A percentile compares a stretch with the other conserved stretches of the same genome.
Conservation (phyloP, 805 yeast species). For the Sugiyamaella valdiviana region DNA sequence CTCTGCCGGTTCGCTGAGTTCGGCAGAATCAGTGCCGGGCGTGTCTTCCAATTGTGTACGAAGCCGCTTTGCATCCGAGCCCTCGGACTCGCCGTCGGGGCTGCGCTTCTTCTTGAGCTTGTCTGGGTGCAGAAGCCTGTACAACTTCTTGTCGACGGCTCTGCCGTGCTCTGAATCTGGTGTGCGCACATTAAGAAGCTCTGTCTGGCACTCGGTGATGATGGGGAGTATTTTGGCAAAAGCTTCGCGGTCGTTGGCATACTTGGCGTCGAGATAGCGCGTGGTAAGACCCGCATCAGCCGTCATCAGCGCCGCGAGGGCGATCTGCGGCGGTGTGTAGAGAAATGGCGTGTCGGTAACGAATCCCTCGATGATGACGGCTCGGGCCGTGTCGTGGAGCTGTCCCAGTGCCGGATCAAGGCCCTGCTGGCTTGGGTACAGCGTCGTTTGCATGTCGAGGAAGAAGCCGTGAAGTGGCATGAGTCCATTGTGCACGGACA, state of each 20-base stretch:
- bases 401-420: slow-evolving; percentile 53
- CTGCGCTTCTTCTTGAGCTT: slow-evolving; percentile 13
- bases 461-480: slow-evolving; percentile 91
- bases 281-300: slow-evolving; percentile 42
- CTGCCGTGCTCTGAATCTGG: slow-evolving; percentile 31
- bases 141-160: slow-evolving; percentile 32
- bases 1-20: no score
- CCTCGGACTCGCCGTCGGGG: slow-evolving; percentile 3
- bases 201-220: slow-evolving; percentile 26
- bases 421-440: slow-evolving; percentile 30
- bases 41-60: background rate
- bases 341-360: slow-evolving; percentile 70
- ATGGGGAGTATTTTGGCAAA: slow-evolving; percentile 13
- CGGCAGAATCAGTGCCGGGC: no score
- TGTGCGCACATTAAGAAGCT: slow-evolving; percentile 16
- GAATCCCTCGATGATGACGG: slow-evolving; percentile 58
- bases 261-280: slow-evolving; percentile 8
- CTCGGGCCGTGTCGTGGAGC: slow-evolving; percentile 65
- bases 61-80: background rate
- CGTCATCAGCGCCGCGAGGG: slow-evolving; percentile 73
- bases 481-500: slow-evolving; percentile 83
- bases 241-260: background rate
- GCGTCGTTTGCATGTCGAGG: slow-evolving; percentile 70
- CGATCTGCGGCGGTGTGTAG: slow-evolving; percentile 93
- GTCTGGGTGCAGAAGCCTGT: slow-evolving; percentile 27